Percentiles rank a stretch among this genome's conserved stretches.
Evolutionary conservation across 2,329 filamentous ascomycete genomes (phyloP).

Genomic region (Alternaria metachromatica): DNA sequence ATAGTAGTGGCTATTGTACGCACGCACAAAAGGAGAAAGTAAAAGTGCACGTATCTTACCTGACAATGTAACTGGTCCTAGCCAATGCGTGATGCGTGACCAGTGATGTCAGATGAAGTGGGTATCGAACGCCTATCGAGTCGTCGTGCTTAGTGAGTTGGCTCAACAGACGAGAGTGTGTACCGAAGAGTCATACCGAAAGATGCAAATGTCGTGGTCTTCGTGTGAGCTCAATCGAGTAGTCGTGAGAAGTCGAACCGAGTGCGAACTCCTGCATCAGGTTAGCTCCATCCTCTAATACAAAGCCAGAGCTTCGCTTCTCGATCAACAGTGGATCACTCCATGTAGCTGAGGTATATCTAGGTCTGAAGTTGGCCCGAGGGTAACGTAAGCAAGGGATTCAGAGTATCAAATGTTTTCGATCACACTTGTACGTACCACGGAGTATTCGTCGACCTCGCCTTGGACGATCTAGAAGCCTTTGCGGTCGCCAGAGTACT

Average conservation of each 20-base stretch:
- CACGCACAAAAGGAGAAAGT: not conserved
- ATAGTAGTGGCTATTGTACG: not conserved
- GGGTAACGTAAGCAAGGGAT: slow-evolving; percentile 31
- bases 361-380: slow-evolving; percentile 20
- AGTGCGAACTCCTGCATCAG: slow-evolving; percentile 6
- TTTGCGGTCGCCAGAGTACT: slow-evolving; percentile 16
- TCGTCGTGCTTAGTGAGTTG: slow-evolving; percentile 28
- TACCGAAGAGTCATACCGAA: slow-evolving; percentile 30
- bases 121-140: slow-evolving; percentile 39
- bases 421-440: slow-evolving; percentile 12
- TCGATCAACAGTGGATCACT: slow-evolving; percentile 1
- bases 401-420: slow-evolving; percentile 1
- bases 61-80: slow-evolving; percentile 4
- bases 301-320: slow-evolving; percentile 5
- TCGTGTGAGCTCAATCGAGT: slow-evolving; percentile 10
- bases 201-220: slow-evolving; percentile 31
- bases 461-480: slow-evolving; percentile 5
- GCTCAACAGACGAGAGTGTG: slow-evolving; percentile 13
- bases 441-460: not conserved
- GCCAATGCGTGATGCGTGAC: not conserved
- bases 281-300: slow-evolving; percentile 7
- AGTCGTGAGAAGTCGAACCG: not conserved
- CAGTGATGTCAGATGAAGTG: slow-evolving; percentile 10
- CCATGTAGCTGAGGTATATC: slow-evolving; percentile 1
- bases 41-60: slow-evolving; percentile 10